A percentile compares a stretch with the other conserved stretches of the same genome.
These are phyloP conservation scores for Pichia nanzhaoensis DNA, from an alignment of 805 yeast species.

Conservation along the genomic window DNA sequence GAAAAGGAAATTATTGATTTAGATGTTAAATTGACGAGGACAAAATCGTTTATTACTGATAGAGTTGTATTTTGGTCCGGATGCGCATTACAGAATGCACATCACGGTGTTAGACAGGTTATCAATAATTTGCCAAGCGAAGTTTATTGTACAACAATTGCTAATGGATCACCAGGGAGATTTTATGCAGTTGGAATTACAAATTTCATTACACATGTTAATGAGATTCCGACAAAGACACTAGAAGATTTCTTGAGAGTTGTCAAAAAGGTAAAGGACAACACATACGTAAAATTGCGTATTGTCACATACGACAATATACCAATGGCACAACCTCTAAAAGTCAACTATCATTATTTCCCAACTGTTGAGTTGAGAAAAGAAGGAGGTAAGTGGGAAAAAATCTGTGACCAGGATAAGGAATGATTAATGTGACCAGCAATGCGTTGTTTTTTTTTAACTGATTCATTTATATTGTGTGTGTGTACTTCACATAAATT, in stretches of 20 bases:
- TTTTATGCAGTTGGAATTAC: slow-evolving; percentile 75
- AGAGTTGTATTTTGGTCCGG: slow-evolving; percentile 80
- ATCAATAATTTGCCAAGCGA: slow-evolving; percentile 70
- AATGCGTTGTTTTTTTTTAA: background rate
- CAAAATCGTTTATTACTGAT: slow-evolving; percentile 49
- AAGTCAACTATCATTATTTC: slow-evolving; percentile 85
- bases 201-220: slow-evolving; percentile 83
- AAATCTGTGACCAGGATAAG: slow-evolving; percentile 37
- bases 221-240: slow-evolving; percentile 66
- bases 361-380: slow-evolving; percentile 60
- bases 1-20: slow-evolving; percentile 57
- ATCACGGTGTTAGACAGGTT: slow-evolving; percentile 83
- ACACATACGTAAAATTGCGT: slow-evolving; percentile 73
- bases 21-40: slow-evolving; percentile 56
- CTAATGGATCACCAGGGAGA: slow-evolving; percentile 79
- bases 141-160: slow-evolving; percentile 73
- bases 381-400: slow-evolving; percentile 45
- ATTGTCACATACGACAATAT: slow-evolving; percentile 79
- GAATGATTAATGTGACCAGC: background rate
- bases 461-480: no score
- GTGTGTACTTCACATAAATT: no score
- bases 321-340: slow-evolving; percentile 78
- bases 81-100: slow-evolving; percentile 78
- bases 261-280: slow-evolving; percentile 67
- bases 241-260: slow-evolving; percentile 59